phyloP scores from a whole-genome alignment of 768 basidiomycete genomes.

The Auricularia heimuer region DNA sequence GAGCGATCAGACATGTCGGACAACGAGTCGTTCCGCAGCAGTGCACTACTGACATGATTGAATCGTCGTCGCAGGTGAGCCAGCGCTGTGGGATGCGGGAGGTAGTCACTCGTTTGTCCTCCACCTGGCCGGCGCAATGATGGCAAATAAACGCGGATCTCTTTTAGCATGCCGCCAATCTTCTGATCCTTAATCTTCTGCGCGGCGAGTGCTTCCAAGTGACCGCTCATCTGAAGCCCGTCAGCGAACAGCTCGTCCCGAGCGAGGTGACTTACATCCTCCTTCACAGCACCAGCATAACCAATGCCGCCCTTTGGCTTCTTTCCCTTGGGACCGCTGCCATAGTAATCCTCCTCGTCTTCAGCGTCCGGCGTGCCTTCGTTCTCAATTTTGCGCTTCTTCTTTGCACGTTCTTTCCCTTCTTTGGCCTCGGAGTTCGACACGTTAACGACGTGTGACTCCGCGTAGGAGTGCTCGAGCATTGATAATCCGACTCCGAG shows the following conservation, averaged over 20 bases:
- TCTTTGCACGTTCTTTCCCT: conserved; percentile 31
- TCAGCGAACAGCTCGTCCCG: background rate
- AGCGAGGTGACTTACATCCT: conserved; percentile 56
- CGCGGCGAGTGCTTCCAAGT: conserved; percentile 62
- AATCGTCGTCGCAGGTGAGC: conserved; percentile 88
- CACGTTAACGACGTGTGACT: conserved; percentile 11
- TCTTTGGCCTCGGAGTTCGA: conserved; percentile 21
- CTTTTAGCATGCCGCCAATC: conserved; percentile 55
- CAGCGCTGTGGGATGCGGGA: conserved; percentile 84
- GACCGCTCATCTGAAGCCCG: conserved; percentile 57
- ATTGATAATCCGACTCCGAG: conserved; percentile 85
- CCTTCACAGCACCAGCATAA: conserved; percentile 73
- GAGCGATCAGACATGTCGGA: conserved; percentile 89
- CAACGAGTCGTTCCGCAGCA: conserved; percentile 85
- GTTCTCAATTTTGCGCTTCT: conserved; percentile 15
- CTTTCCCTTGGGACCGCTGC: conserved; percentile 38
- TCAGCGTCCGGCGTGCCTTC: conserved; percentile 24
- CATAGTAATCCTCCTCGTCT: conserved; percentile 47
- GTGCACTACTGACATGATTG: conserved; percentile 75
- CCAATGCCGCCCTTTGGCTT: conserved; percentile 75
- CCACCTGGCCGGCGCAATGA: conserved; percentile 67
- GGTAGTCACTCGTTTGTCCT: conserved; percentile 76
- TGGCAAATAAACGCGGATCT: conserved; percentile 77
- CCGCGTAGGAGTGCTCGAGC: conserved; percentile 62
- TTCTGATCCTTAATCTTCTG: conserved; percentile 68